Conservation (phyloP, 2,329 filamentous ascomycete genomes). For the Cercospora canescens region DNA sequence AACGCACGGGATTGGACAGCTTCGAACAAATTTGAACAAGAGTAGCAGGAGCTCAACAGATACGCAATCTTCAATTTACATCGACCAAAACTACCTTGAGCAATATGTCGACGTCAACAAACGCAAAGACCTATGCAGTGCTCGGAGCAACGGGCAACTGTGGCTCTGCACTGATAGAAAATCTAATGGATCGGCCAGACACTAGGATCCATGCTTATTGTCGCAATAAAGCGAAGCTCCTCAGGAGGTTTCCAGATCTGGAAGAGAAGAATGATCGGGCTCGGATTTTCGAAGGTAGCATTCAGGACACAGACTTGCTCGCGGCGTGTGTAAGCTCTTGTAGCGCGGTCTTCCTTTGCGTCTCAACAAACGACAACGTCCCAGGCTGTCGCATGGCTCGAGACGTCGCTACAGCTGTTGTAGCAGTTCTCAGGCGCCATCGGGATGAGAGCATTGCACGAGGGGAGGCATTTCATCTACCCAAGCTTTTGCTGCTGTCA, state of each 20-base stretch:
- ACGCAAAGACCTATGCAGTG: background rate
- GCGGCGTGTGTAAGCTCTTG: background rate
- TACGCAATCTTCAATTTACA: background rate
- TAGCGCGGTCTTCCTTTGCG: background rate
- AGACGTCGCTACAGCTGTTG: background rate
- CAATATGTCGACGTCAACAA: background rate
- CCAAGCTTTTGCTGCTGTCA: background rate
- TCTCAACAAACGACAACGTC: background rate
- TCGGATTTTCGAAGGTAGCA: background rate
- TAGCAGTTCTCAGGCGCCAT: slow-evolving; percentile 30
- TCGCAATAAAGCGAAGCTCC: background rate
- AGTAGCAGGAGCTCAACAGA: background rate
- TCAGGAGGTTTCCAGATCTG: background rate
- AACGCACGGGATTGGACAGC: background rate
- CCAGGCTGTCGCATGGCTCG: background rate
- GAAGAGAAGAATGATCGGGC: background rate
- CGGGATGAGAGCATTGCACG: background rate
- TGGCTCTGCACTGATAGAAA: background rate
- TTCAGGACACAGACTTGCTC: background rate
- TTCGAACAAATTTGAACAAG: background rate
- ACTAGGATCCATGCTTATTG: background rate
- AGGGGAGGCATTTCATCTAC: background rate
- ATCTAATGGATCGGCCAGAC: background rate
- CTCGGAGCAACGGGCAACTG: background rate
- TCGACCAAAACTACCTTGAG: background rate